These are phyloP conservation scores for Globisporangium splendens DNA, from an alignment of 352 stramenopile species.

Conservation along the genomic window DNA sequence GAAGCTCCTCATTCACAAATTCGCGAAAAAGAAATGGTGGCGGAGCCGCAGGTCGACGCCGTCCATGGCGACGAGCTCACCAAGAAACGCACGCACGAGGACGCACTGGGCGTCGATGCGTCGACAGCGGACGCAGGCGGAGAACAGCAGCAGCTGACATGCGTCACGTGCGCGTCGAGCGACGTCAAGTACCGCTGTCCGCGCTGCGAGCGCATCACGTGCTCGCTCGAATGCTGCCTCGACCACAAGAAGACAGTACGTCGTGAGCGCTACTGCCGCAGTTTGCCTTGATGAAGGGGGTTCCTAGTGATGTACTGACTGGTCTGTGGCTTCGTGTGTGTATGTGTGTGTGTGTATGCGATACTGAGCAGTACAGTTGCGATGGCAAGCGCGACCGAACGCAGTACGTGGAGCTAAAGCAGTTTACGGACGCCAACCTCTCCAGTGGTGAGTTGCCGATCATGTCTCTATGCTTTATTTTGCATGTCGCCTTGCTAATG, in stretches of 20 bases:
- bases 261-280: not conserved
- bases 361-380: slow-evolving; percentile 57
- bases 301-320: not conserved
- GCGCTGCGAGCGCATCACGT: slow-evolving; percentile 80
- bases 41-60: slow-evolving; percentile 1
- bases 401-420: slow-evolving; percentile 69
- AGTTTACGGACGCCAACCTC: slow-evolving; percentile 74
- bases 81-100: slow-evolving; percentile 20
- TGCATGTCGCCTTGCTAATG: too few species aligned
- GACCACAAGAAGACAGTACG: slow-evolving; percentile 76
- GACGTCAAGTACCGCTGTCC: slow-evolving; percentile 86
- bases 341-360: slow-evolving; percentile 3
- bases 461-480: not conserved
- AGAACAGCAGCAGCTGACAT: slow-evolving; percentile 20
- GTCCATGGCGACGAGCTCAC: slow-evolving; percentile 6
- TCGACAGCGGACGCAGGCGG: slow-evolving; percentile 15
- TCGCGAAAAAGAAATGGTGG: slow-evolving; percentile 6
- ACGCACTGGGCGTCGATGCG: too few species aligned
- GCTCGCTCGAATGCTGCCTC: slow-evolving; percentile 73
- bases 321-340: not conserved
- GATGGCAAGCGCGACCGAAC: slow-evolving; percentile 81
- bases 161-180: slow-evolving; percentile 36
- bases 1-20: not conserved
- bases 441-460: slow-evolving; percentile 43
- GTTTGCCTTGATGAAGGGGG: not conserved